phyloP scores from a whole-genome alignment of 2,329 filamentous ascomycete species.

The Metarhizium humberi region DNA sequence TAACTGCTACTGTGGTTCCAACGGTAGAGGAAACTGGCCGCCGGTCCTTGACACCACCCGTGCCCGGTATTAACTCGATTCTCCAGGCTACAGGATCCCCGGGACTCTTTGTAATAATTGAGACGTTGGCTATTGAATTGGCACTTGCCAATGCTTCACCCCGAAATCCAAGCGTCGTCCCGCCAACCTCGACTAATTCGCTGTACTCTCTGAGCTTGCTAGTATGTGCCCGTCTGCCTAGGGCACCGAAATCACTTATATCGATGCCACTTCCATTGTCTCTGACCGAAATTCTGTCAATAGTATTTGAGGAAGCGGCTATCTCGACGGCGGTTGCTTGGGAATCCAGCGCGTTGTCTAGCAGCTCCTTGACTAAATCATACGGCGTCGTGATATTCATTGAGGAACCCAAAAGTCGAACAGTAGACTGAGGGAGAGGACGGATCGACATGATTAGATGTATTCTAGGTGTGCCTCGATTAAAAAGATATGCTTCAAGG shows the following conservation, averaged over 20 bases:
- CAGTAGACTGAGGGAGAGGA: slow-evolving; percentile 36
- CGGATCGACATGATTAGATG: slow-evolving; percentile 36
- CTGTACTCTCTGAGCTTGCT: slow-evolving; percentile 61
- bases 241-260: slow-evolving; percentile 46
- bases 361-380: slow-evolving; percentile 62
- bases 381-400: slow-evolving; percentile 50
- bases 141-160: slow-evolving; percentile 63
- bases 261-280: slow-evolving; percentile 68
- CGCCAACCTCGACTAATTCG: slow-evolving; percentile 48
- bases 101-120: slow-evolving; percentile 53
- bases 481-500: neutral
- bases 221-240: slow-evolving; percentile 61
- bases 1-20: slow-evolving; percentile 59
- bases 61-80: slow-evolving; percentile 30
- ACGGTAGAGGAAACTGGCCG: slow-evolving; percentile 41
- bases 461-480: neutral
- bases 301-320: slow-evolving; percentile 52
- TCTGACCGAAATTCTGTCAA: slow-evolving; percentile 60
- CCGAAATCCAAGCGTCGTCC: slow-evolving; percentile 61
- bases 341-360: slow-evolving; percentile 71
- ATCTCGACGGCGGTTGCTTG: slow-evolving; percentile 57
- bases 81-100: slow-evolving; percentile 48
- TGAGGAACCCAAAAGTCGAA: slow-evolving; percentile 50
- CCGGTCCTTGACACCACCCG: slow-evolving; percentile 20
- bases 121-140: slow-evolving; percentile 49